These are phyloP conservation scores for Hanseniaspora vineae DNA, from an alignment of 805 yeast genomes.

Conservation along the genomic window DNA sequence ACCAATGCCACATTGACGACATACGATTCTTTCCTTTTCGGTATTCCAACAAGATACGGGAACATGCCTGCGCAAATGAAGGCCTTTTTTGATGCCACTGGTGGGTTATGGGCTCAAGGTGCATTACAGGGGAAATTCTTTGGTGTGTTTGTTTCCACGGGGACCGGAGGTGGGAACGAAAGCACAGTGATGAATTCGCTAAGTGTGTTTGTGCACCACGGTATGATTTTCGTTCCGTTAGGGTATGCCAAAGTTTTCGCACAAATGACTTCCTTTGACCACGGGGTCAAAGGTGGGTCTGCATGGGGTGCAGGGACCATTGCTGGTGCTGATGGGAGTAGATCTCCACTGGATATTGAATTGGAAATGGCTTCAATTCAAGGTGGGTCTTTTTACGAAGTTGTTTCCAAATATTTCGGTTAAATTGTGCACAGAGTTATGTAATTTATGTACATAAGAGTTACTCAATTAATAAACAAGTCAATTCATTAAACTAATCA, in stretches of 20 bases:
- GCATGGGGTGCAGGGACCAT: conserved; percentile 81
- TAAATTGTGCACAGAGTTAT: background rate
- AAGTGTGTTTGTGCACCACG: conserved; percentile 64
- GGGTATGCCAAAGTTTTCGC: conserved; percentile 52
- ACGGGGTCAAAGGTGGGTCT: conserved; percentile 66
- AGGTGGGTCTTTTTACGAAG: conserved; percentile 50
- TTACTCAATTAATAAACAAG: background rate
- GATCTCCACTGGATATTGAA: conserved; percentile 53
- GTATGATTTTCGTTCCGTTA: conserved; percentile 66
- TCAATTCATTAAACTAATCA: too few species aligned
- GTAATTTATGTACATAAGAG: background rate
- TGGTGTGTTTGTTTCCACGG: conserved; percentile 61
- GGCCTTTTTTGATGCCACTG: conserved; percentile 67
- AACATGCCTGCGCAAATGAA: conserved; percentile 66
- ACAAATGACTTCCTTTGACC: conserved; percentile 37
- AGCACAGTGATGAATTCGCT: conserved; percentile 50
- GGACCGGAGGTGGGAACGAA: conserved; percentile 82
- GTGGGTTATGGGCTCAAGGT: conserved; percentile 69
- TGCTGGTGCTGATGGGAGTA: conserved; percentile 69
- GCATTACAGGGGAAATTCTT: conserved; percentile 62
- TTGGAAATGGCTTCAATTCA: conserved; percentile 49
- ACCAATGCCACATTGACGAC: conserved; percentile 40
- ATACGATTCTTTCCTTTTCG: conserved; percentile 75
- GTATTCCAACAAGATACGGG: conserved; percentile 82
- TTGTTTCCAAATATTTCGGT: conserved; percentile 19